Conservation (phyloP, 306 rosid genomes). For the Pyrus communis region DNA sequence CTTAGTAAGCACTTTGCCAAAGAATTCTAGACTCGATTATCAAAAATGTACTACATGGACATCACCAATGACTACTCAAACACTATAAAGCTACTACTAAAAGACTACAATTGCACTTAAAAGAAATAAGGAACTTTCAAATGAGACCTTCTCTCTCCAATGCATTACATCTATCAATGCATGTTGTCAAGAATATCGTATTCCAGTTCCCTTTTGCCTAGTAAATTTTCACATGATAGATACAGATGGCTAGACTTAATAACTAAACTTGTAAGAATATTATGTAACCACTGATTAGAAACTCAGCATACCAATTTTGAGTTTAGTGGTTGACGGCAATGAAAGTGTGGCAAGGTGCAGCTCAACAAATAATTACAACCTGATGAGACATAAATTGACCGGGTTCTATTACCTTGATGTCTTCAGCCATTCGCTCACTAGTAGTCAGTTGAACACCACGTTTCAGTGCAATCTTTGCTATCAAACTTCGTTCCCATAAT, state of each 20-base stretch:
- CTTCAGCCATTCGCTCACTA: conserved; percentile 99
- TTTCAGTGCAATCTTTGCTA: conserved; percentile 91
- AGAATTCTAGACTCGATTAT: not conserved
- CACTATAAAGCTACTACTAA: not conserved
- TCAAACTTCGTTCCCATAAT: conserved; percentile 82
- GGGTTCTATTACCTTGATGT: conserved; percentile 63
- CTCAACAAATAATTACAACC: not conserved
- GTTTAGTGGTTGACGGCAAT: conserved; percentile 1
- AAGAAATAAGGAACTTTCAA: not conserved
- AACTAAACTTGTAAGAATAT: not conserved
- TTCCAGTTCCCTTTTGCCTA: not conserved
- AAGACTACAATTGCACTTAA: not conserved
- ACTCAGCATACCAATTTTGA: conserved; percentile 5
- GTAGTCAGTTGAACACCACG: conserved; percentile 96
- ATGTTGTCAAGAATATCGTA: not conserved
- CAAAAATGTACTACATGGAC: not conserved
- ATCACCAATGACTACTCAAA: not conserved
- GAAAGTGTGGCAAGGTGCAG: not conserved
- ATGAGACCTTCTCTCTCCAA: not conserved
- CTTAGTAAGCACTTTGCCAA: not conserved
- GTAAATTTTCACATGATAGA: not conserved
- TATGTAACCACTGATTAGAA: not conserved
- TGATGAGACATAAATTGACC: conserved; percentile 8
- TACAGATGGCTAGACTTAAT: not conserved
- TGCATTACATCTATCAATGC: not conserved